Evolutionary conservation across 2,329 filamentous ascomycete species (phyloP).

Genomic region (Hypoxylon sp.): DNA sequence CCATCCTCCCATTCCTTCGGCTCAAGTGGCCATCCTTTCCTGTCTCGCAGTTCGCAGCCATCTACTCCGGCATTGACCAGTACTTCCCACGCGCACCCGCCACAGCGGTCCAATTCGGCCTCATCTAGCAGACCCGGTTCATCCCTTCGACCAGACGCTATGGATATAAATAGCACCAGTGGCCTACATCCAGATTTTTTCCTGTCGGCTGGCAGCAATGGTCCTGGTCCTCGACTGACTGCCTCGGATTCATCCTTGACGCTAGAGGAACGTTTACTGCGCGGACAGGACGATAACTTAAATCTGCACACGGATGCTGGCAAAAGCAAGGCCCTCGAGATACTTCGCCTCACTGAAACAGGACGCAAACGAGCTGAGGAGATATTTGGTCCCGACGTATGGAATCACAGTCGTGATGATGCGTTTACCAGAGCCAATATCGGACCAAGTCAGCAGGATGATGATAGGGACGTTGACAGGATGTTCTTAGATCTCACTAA

Average conservation of each 20-base stretch:
- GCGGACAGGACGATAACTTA: conserved; percentile 60
- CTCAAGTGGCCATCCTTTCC: conserved; percentile 51
- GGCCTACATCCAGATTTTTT: conserved; percentile 60
- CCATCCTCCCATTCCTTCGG: conserved; percentile 53
- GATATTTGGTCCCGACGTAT: conserved; percentile 64
- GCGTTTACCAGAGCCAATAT: conserved; percentile 41
- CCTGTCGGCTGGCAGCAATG: conserved; percentile 52
- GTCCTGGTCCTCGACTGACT: conserved; percentile 58
- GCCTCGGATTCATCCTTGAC: conserved; percentile 57
- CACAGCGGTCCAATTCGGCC: conserved; percentile 52
- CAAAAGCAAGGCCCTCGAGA: conserved; percentile 65
- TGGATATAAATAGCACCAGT: conserved; percentile 55
- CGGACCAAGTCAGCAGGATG: conserved; percentile 55
- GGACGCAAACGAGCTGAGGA: conserved; percentile 65
- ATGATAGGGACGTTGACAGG: conserved; percentile 63
- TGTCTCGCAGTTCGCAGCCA: conserved; percentile 54
- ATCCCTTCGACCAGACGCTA: conserved; percentile 53
- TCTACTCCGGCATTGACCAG: conserved; percentile 54
- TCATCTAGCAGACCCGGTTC: conserved; percentile 53
- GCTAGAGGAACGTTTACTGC: conserved; percentile 65
- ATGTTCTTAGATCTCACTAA: conserved; percentile 70
- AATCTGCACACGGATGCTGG: conserved; percentile 60
- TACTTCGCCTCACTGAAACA: conserved; percentile 63
- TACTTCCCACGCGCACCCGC: conserved; percentile 52
- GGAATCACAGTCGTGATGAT: conserved; percentile 54